Evolutionary conservation across 257 asterid species (phyloP).

Genomic region (Solanum pimpinellifolium): DNA sequence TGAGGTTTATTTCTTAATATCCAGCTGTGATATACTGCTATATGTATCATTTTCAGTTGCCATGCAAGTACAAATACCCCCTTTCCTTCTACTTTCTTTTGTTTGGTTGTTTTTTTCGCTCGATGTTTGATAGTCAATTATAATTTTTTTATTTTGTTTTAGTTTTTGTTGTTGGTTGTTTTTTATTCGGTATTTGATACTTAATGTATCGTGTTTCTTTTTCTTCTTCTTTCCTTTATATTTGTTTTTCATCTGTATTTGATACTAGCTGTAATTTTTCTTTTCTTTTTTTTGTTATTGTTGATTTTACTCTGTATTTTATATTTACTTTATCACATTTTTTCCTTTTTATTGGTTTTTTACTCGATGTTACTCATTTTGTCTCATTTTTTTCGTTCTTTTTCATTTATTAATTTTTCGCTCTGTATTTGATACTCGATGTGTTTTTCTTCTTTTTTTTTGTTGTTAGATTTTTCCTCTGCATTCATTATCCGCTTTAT

Average conservation of each 20-base stretch:
- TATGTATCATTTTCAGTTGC: background rate
- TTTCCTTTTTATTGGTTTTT: too few relatives aligned
- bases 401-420: too few relatives aligned
- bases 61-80: background rate
- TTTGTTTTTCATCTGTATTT: accelerated
- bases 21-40: background rate
- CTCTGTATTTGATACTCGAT: too few relatives aligned
- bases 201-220: accelerated
- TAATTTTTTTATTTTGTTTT: accelerated
- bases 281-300: background rate
- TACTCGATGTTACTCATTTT: accelerated
- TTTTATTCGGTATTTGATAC: accelerated
- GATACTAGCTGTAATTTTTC: background rate
- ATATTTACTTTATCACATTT: background rate
- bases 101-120: accelerated
- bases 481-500: too few relatives aligned
- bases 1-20: background rate
- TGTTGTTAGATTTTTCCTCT: too few relatives aligned
- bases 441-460: too few relatives aligned
- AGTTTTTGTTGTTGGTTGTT: background rate
- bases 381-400: background rate
- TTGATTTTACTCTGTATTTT: background rate
- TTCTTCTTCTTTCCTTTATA: accelerated
- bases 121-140: accelerated
- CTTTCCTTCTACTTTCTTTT: background rate